Evolutionary conservation across 805 yeast genomes (phyloP).

Genomic region (Torulaspora quercuum): DNA sequence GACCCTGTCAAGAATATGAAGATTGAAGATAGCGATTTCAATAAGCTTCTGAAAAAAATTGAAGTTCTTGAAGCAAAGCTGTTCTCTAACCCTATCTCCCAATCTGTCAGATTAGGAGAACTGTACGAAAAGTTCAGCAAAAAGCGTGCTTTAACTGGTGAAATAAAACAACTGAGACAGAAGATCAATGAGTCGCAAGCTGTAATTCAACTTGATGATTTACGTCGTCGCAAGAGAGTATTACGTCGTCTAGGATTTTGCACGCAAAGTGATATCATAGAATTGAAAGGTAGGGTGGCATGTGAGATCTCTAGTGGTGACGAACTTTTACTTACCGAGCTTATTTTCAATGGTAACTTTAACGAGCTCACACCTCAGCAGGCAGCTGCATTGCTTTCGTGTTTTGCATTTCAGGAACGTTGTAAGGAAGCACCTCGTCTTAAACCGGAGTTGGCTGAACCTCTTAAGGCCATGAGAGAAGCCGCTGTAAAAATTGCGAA

Average conservation of each 20-base stretch:
- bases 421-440: conserved; percentile 84
- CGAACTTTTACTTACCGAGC: conserved; percentile 80
- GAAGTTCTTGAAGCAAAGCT: conserved; percentile 78
- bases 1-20: conserved; percentile 94
- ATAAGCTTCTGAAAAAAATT: conserved; percentile 65
- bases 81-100: conserved; percentile 62
- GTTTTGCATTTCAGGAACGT: conserved; percentile 96
- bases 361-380: conserved; percentile 84
- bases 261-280: conserved; percentile 83
- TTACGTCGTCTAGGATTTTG: conserved; percentile 88
- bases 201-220: conserved; percentile 88
- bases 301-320: conserved; percentile 92
- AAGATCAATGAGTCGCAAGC: conserved; percentile 82
- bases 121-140: conserved; percentile 61
- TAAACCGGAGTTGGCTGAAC: conserved; percentile 88
- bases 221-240: conserved; percentile 89
- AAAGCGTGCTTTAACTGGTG: conserved; percentile 58
- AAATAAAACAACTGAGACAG: conserved; percentile 56
- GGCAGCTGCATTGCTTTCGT: conserved; percentile 85
- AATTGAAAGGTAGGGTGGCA: conserved; percentile 94
- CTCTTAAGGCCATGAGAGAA: conserved; percentile 80
- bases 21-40: conserved; percentile 78
- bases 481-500: conserved; percentile 91
- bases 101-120: conserved; percentile 56
- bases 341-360: conserved; percentile 93